Conservation (phyloP, 331 rosid species). For the Acacia pycnantha region DNA sequence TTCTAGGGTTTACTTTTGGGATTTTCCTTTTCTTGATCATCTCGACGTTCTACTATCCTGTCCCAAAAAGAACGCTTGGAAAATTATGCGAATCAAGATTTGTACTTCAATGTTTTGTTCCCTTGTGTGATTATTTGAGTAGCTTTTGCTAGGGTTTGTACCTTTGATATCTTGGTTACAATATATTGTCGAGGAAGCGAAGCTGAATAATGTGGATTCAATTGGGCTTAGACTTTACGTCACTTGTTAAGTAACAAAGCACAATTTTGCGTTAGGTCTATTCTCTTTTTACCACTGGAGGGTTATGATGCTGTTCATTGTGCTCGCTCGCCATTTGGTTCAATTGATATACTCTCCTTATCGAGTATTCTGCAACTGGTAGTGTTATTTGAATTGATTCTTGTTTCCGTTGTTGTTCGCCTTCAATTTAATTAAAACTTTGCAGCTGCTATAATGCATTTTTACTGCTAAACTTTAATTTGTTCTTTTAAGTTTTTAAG, state of each 20-base stretch:
- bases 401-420: slow-evolving; percentile 2
- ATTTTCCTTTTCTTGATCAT: background rate
- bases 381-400: slow-evolving; percentile 4
- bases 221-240: slow-evolving; percentile 15
- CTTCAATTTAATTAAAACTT: slow-evolving; percentile 7
- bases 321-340: background rate
- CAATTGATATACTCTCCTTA: background rate
- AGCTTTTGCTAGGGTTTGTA: background rate
- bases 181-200: background rate
- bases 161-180: background rate
- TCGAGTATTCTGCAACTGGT: background rate
- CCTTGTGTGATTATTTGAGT: background rate
- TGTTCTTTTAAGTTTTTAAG: background rate
- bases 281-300: background rate
- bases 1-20: slow-evolving; percentile 33
- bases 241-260: background rate
- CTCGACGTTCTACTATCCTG: background rate
- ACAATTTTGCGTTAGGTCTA: background rate
- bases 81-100: background rate
- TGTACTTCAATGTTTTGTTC: slow-evolving; percentile 6
- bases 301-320: background rate
- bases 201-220: background rate
- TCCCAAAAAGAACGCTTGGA: background rate
- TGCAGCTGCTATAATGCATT: background rate
- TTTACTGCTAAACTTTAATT: background rate